These are phyloP conservation scores for Tritrichomonas musculus DNA, from an alignment of 208 protist species.

Conservation along the genomic window DNA sequence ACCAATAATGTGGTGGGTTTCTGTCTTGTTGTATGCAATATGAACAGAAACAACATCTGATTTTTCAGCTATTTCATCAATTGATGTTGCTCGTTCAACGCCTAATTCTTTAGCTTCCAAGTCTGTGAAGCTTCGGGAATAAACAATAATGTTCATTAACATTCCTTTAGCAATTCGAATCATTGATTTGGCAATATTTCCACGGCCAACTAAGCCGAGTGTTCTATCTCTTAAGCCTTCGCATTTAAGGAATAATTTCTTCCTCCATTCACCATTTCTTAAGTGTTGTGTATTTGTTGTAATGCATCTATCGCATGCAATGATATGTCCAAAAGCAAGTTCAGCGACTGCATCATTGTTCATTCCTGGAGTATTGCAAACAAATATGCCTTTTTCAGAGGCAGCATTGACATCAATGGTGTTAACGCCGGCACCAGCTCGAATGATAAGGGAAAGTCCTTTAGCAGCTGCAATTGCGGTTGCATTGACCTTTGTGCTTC, in stretches of 20 bases:
- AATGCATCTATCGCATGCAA: neutral
- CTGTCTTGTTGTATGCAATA: neutral
- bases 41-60: neutral
- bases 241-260: constrained; percentile 10
- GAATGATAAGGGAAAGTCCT: neutral
- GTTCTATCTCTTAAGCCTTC: neutral
- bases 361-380: neutral
- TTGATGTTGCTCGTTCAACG: neutral
- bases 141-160: neutral
- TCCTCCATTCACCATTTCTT: neutral
- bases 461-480: neutral
- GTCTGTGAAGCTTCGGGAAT: neutral
- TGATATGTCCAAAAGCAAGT: neutral
- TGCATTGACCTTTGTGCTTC: neutral
- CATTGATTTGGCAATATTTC: neutral
- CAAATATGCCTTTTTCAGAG: neutral
- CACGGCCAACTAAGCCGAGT: neutral
- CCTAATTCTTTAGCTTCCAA: neutral
- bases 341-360: constrained; percentile 8
- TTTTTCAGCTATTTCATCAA: neutral
- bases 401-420: constrained; percentile 23
- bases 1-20: neutral
- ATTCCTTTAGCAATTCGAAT: neutral
- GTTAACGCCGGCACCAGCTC: neutral
- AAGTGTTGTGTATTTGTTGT: neutral